Conservation (phyloP, 179 eudicot genomes). For the Silene noctiflora region DNA sequence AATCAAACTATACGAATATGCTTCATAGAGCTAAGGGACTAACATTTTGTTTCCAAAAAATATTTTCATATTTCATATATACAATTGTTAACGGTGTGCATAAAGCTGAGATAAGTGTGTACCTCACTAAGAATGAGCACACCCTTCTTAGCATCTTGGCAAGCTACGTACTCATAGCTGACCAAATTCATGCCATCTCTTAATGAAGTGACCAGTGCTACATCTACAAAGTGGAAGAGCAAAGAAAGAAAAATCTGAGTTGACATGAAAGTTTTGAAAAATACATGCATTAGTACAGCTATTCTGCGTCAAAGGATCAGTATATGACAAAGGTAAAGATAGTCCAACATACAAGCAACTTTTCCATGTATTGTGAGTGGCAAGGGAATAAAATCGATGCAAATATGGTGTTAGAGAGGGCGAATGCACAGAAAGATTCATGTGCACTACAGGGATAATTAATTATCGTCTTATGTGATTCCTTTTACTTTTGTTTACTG, state of each 20-base stretch:
- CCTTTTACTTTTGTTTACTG: too few relatives aligned
- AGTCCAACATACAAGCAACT: too few relatives aligned
- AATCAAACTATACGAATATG: neutral
- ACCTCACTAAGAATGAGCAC: conserved; percentile 98
- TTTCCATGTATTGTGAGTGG: too few relatives aligned
- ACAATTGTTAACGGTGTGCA: neutral
- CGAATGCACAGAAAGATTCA: too few relatives aligned
- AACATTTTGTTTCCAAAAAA: neutral
- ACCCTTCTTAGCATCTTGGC: conserved; percentile 89
- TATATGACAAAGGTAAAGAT: too few relatives aligned
- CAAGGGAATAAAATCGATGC: too few relatives aligned
- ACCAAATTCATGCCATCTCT: conserved; percentile 99
- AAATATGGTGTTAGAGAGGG: too few relatives aligned
- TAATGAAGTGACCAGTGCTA: conserved; percentile 93
- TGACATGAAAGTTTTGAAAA: too few relatives aligned
- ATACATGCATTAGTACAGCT: too few relatives aligned
- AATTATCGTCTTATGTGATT: too few relatives aligned
- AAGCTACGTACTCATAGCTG: conserved; percentile 97
- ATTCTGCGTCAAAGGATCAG: too few relatives aligned
- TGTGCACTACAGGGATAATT: too few relatives aligned
- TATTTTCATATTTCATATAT: neutral
- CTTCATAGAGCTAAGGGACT: neutral
- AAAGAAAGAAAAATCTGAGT: neutral
- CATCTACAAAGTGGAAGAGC: conserved; percentile 45
- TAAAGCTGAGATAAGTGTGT: conserved; percentile 15